Evolutionary conservation across 306 rosid genomes (phyloP).

Genomic region (Mimosa pudica): DNA sequence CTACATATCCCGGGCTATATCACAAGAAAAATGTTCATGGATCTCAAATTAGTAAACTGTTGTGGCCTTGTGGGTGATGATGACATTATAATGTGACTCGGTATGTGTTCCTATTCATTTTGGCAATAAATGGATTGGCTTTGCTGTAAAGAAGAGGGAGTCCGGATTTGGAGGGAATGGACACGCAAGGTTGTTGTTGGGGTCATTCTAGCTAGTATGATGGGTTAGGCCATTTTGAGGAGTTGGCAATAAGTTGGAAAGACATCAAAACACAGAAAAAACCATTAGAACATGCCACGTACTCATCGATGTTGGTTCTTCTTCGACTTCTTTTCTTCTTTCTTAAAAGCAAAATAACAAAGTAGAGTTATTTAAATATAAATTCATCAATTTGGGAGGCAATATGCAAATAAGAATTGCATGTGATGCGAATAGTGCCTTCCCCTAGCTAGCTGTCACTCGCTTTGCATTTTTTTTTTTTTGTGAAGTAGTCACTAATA

Average conservation of each 20-base stretch:
- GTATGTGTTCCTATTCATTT: neutral
- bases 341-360: neutral
- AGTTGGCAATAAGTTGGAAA: neutral
- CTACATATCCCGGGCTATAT: neutral
- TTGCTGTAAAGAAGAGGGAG: constrained; percentile 3
- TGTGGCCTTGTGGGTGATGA: neutral
- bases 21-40: neutral
- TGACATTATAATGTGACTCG: neutral
- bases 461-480: constrained; percentile 1
- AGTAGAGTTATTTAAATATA: neutral
- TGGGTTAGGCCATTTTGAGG: neutral
- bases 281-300: neutral
- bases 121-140: neutral
- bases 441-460: constrained; percentile 22
- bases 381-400: neutral
- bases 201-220: neutral
- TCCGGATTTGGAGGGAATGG: neutral
- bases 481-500: neutral
- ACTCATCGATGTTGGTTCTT: neutral
- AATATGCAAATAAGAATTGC: neutral
- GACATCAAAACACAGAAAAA: neutral
- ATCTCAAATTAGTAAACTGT: neutral
- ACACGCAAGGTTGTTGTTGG: constrained; percentile 2
- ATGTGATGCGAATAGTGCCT: neutral
- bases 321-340: neutral